Evolutionary conservation across 2,329 filamentous ascomycete species (phyloP), one percentile per base, ranked within the genome.

Genomic region (Aspergillus ustus): DNA sequence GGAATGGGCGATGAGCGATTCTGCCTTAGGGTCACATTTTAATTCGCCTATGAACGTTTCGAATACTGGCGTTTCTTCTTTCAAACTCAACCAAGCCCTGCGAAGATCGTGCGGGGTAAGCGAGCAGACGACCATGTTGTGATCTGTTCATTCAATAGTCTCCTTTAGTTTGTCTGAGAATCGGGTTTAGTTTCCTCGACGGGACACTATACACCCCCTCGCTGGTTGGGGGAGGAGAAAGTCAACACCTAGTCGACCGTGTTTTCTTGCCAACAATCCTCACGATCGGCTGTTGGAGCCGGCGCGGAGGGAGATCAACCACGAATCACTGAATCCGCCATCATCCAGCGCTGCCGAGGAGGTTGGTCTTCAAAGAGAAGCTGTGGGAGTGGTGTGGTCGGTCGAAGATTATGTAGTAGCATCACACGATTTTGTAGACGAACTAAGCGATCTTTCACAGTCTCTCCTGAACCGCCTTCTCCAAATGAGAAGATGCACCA

Each of bases 91-190:
- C 46, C 58, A 56, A 60, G 58, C 52, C 52, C 56, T 45, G 25
- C 28, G 58, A 60, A 56, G 58, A 60, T 56, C 58, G 58, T 60
- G 58, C 58, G 58, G 58, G 58, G 58, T 60, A 60, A 29, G 34
- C 13, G 22, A 44, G 29, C 37, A 52, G n/a, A 37, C 19, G 59
- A 34, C 17, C 40, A 57, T 57, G 43, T 29, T 55, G 28, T 55
- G 52, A 29, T 55, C 52, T 55, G 28, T 55, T 37, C n/a, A n/a
- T 48, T 22, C 48, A 11, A 50, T 50, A 50, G 48, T 50, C 17
- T 31, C 22, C 6, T n/a, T 50, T 28, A 25, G 48, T 17, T 15
- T 15, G 34, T 40, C 34, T 40, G 34, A 40, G 34, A 40, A n/a
- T 7, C 49, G 49, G 49, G 31, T 13, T 19, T 37, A 37, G 50